Conservation (phyloP, 2,329 filamentous ascomycete genomes). For the Cladosporium cucumerinum region DNA sequence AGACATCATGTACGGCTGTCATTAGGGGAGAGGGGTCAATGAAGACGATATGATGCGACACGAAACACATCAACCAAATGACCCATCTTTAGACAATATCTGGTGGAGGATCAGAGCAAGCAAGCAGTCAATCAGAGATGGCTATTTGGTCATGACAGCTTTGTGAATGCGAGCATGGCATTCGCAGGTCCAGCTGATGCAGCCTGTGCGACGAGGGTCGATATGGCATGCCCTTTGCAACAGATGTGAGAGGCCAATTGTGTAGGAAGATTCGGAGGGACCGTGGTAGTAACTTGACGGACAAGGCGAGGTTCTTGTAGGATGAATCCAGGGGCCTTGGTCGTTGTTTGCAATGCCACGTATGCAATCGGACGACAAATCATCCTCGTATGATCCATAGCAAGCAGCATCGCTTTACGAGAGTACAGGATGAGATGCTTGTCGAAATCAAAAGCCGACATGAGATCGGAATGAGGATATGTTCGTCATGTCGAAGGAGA, state of each 20-base stretch:
- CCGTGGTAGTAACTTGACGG: not conserved
- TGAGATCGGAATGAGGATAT: not conserved
- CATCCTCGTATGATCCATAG: not conserved
- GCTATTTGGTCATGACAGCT: not conserved
- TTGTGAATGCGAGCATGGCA: not conserved
- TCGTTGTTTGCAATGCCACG: not conserved
- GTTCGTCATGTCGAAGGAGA: not conserved
- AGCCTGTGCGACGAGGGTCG: not conserved
- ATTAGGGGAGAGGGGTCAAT: not conserved
- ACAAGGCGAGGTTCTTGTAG: not conserved
- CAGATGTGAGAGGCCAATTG: not conserved
- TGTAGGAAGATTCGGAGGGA: not conserved
- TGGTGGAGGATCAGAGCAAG: not conserved
- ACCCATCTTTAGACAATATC: not conserved
- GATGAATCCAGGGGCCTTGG: not conserved
- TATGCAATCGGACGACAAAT: not conserved
- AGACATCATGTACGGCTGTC: not conserved
- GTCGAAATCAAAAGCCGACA: not conserved
- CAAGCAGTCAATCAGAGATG: not conserved
- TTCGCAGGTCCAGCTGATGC: not conserved
- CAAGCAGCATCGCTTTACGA: not conserved
- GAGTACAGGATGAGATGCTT: not conserved
- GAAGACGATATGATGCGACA: not conserved
- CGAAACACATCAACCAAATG: not conserved
- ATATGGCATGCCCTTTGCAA: not conserved